phyloP scores from a whole-genome alignment of 495 filamentous ascomycete species.

The Friedmanniomyces simplex region DNA sequence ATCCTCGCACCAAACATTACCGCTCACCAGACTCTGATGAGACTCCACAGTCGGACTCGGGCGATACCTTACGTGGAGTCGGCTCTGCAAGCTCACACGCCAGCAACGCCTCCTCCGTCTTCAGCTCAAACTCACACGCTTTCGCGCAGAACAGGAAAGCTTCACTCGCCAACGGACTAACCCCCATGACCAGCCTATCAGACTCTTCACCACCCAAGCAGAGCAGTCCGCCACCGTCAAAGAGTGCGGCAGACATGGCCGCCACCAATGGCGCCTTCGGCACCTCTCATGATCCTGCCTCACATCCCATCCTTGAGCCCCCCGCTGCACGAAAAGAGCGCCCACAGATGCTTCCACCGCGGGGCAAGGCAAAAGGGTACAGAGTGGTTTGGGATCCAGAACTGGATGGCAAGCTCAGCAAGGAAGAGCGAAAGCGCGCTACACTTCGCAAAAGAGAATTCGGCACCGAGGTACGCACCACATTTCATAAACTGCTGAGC shows the following conservation, averaged over 20 bases:
- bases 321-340: slow-evolving; percentile 3
- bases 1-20: slow-evolving; percentile 9
- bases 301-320: slow-evolving; percentile 4
- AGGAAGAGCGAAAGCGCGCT: slow-evolving; percentile 52
- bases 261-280: slow-evolving; percentile 19
- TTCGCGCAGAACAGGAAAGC: slow-evolving; percentile 39
- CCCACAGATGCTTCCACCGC: slow-evolving; percentile 50
- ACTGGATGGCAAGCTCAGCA: slow-evolving; percentile 48
- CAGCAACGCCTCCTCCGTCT: slow-evolving; percentile 54
- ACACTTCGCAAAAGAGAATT: slow-evolving; percentile 66
- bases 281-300: slow-evolving; percentile 4
- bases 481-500: slow-evolving; percentile 22
- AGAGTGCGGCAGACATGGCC: slow-evolving; percentile 18
- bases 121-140: slow-evolving; percentile 40
- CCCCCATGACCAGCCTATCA: slow-evolving; percentile 58
- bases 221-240: slow-evolving; percentile 41
- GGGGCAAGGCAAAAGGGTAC: slow-evolving; percentile 52
- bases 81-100: slow-evolving; percentile 58
- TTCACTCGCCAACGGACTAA: slow-evolving; percentile 46
- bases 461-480: slow-evolving; percentile 38
- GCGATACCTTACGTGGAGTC: slow-evolving; percentile 52
- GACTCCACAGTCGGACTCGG: slow-evolving; percentile 42
- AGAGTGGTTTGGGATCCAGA: slow-evolving; percentile 68
- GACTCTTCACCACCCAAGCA: slow-evolving; percentile 65
- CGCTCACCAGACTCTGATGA: slow-evolving; percentile 38